Evolutionary conservation across 192 early-diverging fungal genomes (phyloP).

Genomic region (Linnemannia zychae): DNA sequence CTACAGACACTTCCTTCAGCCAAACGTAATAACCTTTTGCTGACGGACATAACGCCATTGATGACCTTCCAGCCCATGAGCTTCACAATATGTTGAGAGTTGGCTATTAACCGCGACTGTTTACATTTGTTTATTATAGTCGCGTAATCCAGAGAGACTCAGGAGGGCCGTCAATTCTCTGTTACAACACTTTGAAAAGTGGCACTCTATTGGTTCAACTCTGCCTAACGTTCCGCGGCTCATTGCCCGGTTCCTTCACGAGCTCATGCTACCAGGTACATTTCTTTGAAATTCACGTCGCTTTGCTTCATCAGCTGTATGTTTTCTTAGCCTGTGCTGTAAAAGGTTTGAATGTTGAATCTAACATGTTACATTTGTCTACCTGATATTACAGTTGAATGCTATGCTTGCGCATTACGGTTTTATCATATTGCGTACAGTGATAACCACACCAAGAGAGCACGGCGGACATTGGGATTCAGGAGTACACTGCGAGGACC

Average conservation of each 20-base stretch:
- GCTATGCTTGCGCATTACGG: conserved; percentile 25
- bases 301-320: too few relatives aligned
- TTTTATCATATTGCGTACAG: conserved; percentile 5
- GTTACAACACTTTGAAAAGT: not conserved
- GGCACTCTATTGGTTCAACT: not conserved
- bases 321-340: too few relatives aligned
- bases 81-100: too few relatives aligned
- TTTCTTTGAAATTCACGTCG: too few relatives aligned
- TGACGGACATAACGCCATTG: too few relatives aligned
- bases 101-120: too few relatives aligned
- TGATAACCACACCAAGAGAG: too few relatives aligned
- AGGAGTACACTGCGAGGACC: not conserved
- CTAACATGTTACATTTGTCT: not conserved
- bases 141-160: not conserved
- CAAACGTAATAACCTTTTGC: not conserved
- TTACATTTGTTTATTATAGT: not conserved
- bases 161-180: not conserved
- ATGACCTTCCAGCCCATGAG: too few relatives aligned
- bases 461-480: not conserved
- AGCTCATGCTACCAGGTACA: conserved; percentile 48
- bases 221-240: conserved; percentile 24
- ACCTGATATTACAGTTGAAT: conserved; percentile 19
- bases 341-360: not conserved
- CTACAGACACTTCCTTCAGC: not conserved
- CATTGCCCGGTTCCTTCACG: conserved; percentile 34